Base-by-base conservation (phyloP, 1,284 basidiomycete species). In the Sporisorium reilianum region DNA sequence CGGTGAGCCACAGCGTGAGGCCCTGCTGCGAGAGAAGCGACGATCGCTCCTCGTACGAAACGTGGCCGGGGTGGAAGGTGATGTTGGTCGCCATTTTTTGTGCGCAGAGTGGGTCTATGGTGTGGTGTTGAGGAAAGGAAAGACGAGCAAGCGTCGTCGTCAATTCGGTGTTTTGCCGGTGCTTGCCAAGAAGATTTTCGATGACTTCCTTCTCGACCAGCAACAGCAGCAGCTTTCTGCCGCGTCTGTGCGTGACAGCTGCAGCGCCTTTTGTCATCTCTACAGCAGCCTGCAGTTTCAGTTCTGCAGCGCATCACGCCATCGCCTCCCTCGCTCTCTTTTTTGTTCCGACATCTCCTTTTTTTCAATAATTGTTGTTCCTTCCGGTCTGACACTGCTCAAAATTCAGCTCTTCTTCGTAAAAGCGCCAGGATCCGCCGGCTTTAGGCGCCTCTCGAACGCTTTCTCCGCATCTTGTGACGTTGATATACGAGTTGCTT, bases 1-100 rank as follows among this genome's bases (percentile, higher is more conserved):
- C 77, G 20, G 75, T 80, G 30, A 80, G 76, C 76, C 82, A 83
- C 53, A 80, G 63, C 28, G 62, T 75, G 4, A 65, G 68, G 30
- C 79, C 80, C 7, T 64, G 44, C 44, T 80, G 77, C 25, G 54
- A 57, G 55, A 84, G 74, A 18, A 81, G 77, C 38, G 62, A 46
- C 32, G 62, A 59, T 36, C 82, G 76, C 73, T 84, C 82, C 8
- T 77, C 74, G 66, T 84, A 82, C 18, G 78, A 70, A 28, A 84
- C 82, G 50, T 67, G 75, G 87, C 89, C 89, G 18, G 87, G 86
- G 88, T 94, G 93, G 85, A 94, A 94, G 62, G 91, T 92, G 82
- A 95, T 93, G 86, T 95, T 93, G 59, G 91, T 92, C 32, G 92
- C 90, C 92, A 93, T 93, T 25, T 52, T 79, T 41, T n/a, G n/a